phyloP scores from a whole-genome alignment of 2,329 filamentous ascomycete species.

The Pyrenochaeta sp. region DNA sequence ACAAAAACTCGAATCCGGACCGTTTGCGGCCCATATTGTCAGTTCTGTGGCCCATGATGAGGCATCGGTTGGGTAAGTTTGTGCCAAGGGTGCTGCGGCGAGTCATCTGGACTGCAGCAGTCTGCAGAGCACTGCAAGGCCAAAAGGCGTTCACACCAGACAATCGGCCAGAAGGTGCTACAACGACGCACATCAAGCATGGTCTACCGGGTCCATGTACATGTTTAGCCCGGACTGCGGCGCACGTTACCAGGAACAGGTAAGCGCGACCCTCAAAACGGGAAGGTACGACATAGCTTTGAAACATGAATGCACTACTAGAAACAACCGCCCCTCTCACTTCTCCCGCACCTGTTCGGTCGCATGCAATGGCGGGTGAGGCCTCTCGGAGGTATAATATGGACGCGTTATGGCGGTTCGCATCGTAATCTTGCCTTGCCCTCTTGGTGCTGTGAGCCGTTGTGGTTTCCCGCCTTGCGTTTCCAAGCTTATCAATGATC shows the following conservation, averaged over 20 bases:
- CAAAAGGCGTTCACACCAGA: slow-evolving; percentile 5
- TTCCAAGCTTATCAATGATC: slow-evolving; percentile 1
- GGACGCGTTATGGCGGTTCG: slow-evolving; percentile 10
- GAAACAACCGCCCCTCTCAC: slow-evolving; percentile 27
- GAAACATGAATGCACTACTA: slow-evolving; percentile 27
- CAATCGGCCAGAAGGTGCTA: neutral
- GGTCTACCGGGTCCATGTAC: slow-evolving; percentile 14
- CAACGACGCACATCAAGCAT: slow-evolving; percentile 7
- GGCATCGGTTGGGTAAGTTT: slow-evolving; percentile 9
- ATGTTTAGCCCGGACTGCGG: slow-evolving; percentile 12
- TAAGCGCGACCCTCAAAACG: slow-evolving; percentile 4
- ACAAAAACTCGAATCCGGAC: neutral
- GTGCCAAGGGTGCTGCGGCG: neutral
- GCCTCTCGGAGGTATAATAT: slow-evolving; percentile 20
- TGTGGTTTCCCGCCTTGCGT: neutral
- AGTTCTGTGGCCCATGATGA: neutral
- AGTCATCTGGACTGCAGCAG: slow-evolving; percentile 10
- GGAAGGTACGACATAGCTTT: slow-evolving; percentile 13
- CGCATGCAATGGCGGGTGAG: slow-evolving; percentile 7
- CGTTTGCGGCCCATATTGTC: neutral
- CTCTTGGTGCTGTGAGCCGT: neutral
- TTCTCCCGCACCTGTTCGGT: slow-evolving; percentile 9
- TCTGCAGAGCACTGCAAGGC: slow-evolving; percentile 6
- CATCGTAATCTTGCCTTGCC: slow-evolving; percentile 9
- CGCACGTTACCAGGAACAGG: slow-evolving; percentile 16